phyloP scores from a whole-genome alignment of 108 stramenopile genomes.

The Stephanodiscus minutulus region DNA sequence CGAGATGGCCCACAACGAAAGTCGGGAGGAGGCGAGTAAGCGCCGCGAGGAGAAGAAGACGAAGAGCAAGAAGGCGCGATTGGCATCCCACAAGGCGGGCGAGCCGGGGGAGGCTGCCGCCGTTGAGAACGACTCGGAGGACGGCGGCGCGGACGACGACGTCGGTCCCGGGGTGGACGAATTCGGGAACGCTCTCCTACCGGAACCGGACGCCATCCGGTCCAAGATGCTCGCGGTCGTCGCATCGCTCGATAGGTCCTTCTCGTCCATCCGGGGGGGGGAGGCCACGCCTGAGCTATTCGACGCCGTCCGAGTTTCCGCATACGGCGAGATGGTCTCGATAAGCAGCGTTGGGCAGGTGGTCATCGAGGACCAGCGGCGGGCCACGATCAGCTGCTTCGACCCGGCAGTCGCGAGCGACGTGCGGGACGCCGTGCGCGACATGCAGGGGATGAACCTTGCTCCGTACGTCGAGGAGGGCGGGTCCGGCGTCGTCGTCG shows the following conservation, averaged over 20 bases:
- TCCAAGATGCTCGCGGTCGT: slow-evolving; percentile 69
- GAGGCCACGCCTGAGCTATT: slow-evolving; percentile 86
- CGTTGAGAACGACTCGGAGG: slow-evolving; percentile 5
- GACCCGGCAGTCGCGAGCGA: slow-evolving; percentile 79
- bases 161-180: slow-evolving; percentile 33
- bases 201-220: slow-evolving; percentile 58
- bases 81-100: slow-evolving; percentile 19
- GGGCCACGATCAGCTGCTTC: slow-evolving; percentile 82
- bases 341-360: slow-evolving; percentile 83
- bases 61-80: slow-evolving; percentile 51
- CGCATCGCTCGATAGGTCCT: slow-evolving; percentile 58
- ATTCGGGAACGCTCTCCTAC: slow-evolving; percentile 52
- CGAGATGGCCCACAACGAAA: slow-evolving; percentile 64
- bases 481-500: slow-evolving; percentile 64
- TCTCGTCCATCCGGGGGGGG: slow-evolving; percentile 79
- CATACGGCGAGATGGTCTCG: slow-evolving; percentile 72
- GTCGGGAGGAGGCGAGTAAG: slow-evolving; percentile 67
- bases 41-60: slow-evolving; percentile 78
- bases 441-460: slow-evolving; percentile 64
- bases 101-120: slow-evolving; percentile 9
- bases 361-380: slow-evolving; percentile 75
- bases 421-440: slow-evolving; percentile 73
- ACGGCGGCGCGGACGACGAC: slow-evolving; percentile 21
- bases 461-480: slow-evolving; percentile 86
- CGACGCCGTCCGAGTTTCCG: slow-evolving; percentile 73